phyloP scores from a whole-genome alignment of 176 grass and related monocot species.

The Eragrostis nindensis region DNA sequence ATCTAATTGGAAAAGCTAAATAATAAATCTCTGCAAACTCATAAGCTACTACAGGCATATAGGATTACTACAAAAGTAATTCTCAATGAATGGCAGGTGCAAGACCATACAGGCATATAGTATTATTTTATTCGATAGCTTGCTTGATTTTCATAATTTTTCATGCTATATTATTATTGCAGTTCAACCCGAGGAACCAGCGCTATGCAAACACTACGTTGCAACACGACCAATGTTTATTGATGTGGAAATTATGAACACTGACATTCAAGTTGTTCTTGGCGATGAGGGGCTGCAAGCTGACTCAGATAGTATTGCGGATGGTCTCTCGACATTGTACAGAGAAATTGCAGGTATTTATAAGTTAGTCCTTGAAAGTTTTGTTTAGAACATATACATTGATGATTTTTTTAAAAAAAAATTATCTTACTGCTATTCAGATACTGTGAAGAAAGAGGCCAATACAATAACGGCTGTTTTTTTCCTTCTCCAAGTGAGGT shows the following conservation, averaged over 20 bases:
- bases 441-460: constrained; percentile 91
- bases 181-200: constrained; percentile 99
- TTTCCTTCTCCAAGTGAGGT: constrained; percentile 99
- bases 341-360: constrained; percentile 87
- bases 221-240: constrained; percentile 97
- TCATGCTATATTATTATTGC: constrained; percentile 27
- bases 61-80: constrained; percentile 3
- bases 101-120: background rate
- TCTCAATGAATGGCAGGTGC: background rate
- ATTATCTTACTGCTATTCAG: constrained; percentile 54
- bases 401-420: constrained; percentile 16
- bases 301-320: constrained; percentile 64
- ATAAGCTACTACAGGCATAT: no score
- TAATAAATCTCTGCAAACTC: constrained; percentile 17
- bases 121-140: constrained; percentile 19
- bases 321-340: constrained; percentile 77
- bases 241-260: constrained; percentile 97
- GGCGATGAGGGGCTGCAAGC: constrained; percentile 84
- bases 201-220: constrained; percentile 99
- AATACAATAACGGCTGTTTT: constrained; percentile 91
- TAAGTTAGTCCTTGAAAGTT: background rate
- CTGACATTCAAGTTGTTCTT: constrained; percentile 95
- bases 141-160: constrained; percentile 22
- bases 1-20: constrained; percentile 12
- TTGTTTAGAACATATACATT: constrained; percentile 9